These are phyloP conservation scores for Chlamydomonas sphaeroides DNA, from an alignment of 139 green algal species.

Conservation along the genomic window DNA sequence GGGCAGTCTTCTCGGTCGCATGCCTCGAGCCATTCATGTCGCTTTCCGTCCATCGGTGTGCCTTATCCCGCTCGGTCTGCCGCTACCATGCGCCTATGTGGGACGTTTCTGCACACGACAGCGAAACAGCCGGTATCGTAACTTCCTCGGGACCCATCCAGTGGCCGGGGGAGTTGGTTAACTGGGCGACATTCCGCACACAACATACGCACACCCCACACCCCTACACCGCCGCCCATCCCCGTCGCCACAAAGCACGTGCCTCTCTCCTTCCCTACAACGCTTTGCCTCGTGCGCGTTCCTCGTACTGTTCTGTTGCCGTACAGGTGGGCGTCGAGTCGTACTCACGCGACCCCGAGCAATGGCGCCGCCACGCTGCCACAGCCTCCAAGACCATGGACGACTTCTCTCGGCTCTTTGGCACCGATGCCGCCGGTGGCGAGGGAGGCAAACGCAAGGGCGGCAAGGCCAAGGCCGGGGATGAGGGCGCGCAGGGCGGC, in stretches of 20 bases:
- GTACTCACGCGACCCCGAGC: slow-evolving; percentile 46
- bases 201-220: background rate
- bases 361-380: slow-evolving; percentile 35
- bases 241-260: background rate
- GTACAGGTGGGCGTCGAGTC: slow-evolving; percentile 31
- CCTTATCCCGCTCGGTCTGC: slow-evolving; percentile 27
- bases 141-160: slow-evolving; percentile 20
- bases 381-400: slow-evolving; percentile 26
- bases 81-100: slow-evolving; percentile 19
- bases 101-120: slow-evolving; percentile 35
- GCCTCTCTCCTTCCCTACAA: background rate
- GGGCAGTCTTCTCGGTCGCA: too few relatives aligned
- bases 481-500: background rate
- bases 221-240: background rate
- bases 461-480: background rate
- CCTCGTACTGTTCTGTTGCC: background rate
- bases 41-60: background rate
- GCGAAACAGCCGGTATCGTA: slow-evolving; percentile 32
- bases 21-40: background rate
- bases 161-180: slow-evolving; percentile 21
- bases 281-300: background rate
- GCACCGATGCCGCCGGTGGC: background rate
- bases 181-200: background rate
- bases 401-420: slow-evolving; percentile 32
- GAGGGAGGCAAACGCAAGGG: background rate